Conservation (phyloP, 305 asterid species). For the Vinca major region DNA sequence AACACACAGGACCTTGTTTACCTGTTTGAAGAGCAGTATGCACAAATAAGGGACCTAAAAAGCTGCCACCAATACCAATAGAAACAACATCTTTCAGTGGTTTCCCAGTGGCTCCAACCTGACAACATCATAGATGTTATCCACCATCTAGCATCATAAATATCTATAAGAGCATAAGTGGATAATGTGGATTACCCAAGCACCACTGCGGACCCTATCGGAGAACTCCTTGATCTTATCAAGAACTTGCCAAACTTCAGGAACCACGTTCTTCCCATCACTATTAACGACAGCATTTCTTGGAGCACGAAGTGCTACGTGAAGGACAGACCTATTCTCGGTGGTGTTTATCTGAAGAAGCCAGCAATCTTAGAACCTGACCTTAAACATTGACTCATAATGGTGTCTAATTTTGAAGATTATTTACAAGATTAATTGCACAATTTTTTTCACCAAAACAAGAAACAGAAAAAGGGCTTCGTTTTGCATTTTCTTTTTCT, state of each 20-base stretch:
- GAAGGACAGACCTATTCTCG: constrained; percentile 92
- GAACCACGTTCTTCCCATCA: constrained; percentile 96
- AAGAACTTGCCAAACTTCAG: constrained; percentile 95
- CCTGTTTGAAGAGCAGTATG: constrained; percentile 99
- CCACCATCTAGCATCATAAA: constrained; percentile 10
- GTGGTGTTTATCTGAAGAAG: constrained; percentile 74
- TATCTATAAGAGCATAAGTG: constrained; percentile 12
- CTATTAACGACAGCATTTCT: constrained; percentile 64
- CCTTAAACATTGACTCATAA: background rate
- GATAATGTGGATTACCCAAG: constrained; percentile 60
- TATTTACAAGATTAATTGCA: background rate
- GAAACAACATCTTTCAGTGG: constrained; percentile 79
- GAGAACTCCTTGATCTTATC: constrained; percentile 90
- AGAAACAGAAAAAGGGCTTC: background rate
- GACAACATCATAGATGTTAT: constrained; percentile 14
- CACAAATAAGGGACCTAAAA: constrained; percentile 93
- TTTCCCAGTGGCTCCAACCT: constrained; percentile 98
- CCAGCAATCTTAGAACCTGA: background rate
- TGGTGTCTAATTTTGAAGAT: background rate
- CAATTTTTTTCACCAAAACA: background rate
- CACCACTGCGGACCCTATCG: constrained; percentile 85
- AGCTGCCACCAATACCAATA: constrained; percentile 97
- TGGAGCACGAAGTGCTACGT: constrained; percentile 91
- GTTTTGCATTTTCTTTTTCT: background rate
- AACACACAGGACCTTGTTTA: constrained; percentile 16